Base-by-base conservation (phyloP, 2,329 filamentous ascomycete genomes). In the Pyrenochaeta sp. region DNA sequence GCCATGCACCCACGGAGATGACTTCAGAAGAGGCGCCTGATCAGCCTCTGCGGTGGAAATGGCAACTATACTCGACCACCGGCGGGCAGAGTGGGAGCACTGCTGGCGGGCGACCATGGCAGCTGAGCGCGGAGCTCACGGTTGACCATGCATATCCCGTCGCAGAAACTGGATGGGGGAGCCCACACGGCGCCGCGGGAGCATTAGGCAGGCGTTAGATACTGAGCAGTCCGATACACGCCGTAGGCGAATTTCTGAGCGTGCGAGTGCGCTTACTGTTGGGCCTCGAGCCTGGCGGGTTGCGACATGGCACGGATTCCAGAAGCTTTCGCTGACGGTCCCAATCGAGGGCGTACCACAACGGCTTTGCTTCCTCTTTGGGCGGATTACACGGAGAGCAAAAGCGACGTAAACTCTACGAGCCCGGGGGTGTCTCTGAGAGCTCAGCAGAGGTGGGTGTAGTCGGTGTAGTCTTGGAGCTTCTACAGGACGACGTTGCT, bases 401-500 rank as follows among this genome's bases (percentile, higher is more conserved):
- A 50, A 30, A 28, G 51, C 34, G 53, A 48, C 48, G 48, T 41
- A 49, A 49, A 42, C 51, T 55, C 55, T 48, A 49, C 38, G 47
- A 48, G 35, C 58, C 50, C 51, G 53, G 52, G 51, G 40, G 53
- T 57, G 52, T 58, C 47, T 56, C 43, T 57, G 44, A 45, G 41
- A 45, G 41, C 52, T 49, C 48, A 57, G n/a, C 51, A 43, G 54
- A 51, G 52, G 63, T 62, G 62, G 64, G 61, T 57, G 60, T 61
- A 49, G 61, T 59, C 48, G 64, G 39, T 38, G 61, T 51, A 19
- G 65, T 59, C 65, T 68, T 69, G 66, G 64, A 53, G 39, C 50
- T 45, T 63, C 58, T 57, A 70, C 66, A 71, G 68, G 68, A 63
- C 56, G 62, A 63, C 60, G 65, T 68, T 67, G 61, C 47, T 65